A percentile compares a stretch with the other conserved stretches of the same genome.
Evolutionary conservation across 441 rosid species (phyloP).

Genomic region (Arabidopsis hybrid): DNA sequence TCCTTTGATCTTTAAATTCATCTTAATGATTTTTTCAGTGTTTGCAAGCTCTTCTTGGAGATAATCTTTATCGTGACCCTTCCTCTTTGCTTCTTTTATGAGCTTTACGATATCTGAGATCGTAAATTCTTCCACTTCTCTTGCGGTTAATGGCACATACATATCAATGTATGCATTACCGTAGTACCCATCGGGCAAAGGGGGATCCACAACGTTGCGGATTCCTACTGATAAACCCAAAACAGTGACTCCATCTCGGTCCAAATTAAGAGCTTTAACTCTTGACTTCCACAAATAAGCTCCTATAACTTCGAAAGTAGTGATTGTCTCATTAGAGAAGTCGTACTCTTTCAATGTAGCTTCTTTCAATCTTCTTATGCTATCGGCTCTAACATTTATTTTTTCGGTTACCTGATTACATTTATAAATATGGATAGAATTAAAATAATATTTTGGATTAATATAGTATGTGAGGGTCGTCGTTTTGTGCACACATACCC

Average conservation of each 20-base stretch:
- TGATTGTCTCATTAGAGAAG: slow-evolving; percentile 17
- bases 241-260: slow-evolving; percentile 45
- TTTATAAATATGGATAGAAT: not conserved
- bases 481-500: slow-evolving; percentile 24
- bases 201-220: slow-evolving; percentile 46
- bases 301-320: slow-evolving; percentile 54
- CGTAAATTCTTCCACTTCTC: slow-evolving; percentile 44
- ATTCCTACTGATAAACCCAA: slow-evolving; percentile 48
- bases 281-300: slow-evolving; percentile 60
- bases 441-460: not conserved
- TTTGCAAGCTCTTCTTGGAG: slow-evolving; percentile 27
- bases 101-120: slow-evolving; percentile 44
- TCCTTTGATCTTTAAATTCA: slow-evolving; percentile 37
- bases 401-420: slow-evolving; percentile 23
- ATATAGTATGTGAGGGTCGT: not conserved
- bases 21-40: slow-evolving; percentile 38
- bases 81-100: slow-evolving; percentile 50
- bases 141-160: slow-evolving; percentile 38
- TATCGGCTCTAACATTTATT: slow-evolving; percentile 22
- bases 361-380: slow-evolving; percentile 35
- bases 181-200: slow-evolving; percentile 54
- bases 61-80: slow-evolving; percentile 19
- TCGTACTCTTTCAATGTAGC: slow-evolving; percentile 21
- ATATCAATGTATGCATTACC: slow-evolving; percentile 56
- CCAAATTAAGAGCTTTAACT: slow-evolving; percentile 49